These are phyloP conservation scores for Cucumis hystrix DNA, from an alignment of 306 rosid species.

Conservation along the genomic window DNA sequence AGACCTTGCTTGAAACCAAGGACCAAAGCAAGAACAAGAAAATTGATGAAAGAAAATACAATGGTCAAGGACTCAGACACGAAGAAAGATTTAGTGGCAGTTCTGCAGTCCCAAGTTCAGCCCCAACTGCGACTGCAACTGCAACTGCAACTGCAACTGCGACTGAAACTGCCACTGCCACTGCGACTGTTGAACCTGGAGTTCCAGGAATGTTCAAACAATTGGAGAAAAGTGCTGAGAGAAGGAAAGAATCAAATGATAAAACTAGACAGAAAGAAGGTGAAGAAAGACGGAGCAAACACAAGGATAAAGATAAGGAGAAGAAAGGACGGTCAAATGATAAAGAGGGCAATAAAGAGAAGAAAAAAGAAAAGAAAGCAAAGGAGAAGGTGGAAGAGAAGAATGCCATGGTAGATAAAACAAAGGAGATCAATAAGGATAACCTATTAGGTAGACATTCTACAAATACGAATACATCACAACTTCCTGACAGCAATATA, in stretches of 20 bases:
- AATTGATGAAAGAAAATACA: constrained; percentile 28
- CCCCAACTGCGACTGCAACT: constrained; percentile 10
- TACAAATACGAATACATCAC: constrained; percentile 21
- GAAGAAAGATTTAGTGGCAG: constrained; percentile 27
- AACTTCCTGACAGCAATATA: constrained; percentile 27
- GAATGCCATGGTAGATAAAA: constrained; percentile 26
- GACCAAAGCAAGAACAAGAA: constrained; percentile 41
- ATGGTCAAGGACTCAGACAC: constrained; percentile 29
- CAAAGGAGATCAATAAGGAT: constrained; percentile 33
- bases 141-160: constrained; percentile 13
- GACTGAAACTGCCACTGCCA: neutral
- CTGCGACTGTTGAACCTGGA: constrained; percentile 30
- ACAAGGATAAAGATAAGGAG: constrained; percentile 54
- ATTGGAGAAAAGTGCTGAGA: constrained; percentile 15
- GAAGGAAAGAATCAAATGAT: constrained; percentile 11
- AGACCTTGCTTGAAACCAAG: constrained; percentile 21
- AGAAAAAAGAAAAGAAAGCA: constrained; percentile 25
- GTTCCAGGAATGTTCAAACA: constrained; percentile 33
- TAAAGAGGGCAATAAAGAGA: constrained; percentile 72
- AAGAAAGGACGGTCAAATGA: constrained; percentile 68
- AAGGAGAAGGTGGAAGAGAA: constrained; percentile 16
- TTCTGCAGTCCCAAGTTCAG: constrained; percentile 28
- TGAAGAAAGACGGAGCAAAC: constrained; percentile 48
- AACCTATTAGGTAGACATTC: constrained; percentile 25
- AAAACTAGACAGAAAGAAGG: constrained; percentile 41